Base-by-base conservation (phyloP, 148 eudicot genomes). In the Amaranthus palmeri region DNA sequence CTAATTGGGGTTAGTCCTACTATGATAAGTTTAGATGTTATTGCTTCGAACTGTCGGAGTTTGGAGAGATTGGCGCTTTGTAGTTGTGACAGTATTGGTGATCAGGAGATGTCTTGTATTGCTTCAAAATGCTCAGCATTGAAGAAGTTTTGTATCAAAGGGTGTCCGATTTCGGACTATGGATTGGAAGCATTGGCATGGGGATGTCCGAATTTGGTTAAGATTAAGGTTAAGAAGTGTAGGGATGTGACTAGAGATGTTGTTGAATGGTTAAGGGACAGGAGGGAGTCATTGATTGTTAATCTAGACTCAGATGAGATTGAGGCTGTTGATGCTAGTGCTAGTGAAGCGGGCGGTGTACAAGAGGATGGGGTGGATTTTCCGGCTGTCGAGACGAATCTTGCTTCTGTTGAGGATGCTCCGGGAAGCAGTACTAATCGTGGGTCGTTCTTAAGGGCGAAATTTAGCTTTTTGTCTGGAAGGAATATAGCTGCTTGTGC, bases 161-260 rank as follows among this genome's bases (percentile, higher is more conserved):
- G 87, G 7, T 90, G 96, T 51, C 87, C 83, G 0, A 82, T 90
- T 52, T 80, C 96, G 5, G 88, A 90, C 74, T 43, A 64, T 53
- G 96, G 96, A 17, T 79, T 90, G 61, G 83, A 84, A 62, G 72
- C 88, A 10, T 79, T 90, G 7, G 88, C 92, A n/a, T 81, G 74
- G 72, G 90, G 92, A n/a, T 90, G 96, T 41, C 96, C 96, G 1
- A 86, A 88, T 79, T 80, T 90, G 77, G 88, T 88, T 74, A 90
- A 90, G 68, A 81, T 90, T 36, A 90, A 88, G 80, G 90, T 90
- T 7, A 90, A 88, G 80, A 90, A 86, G 76, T 90, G 96, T 71
- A 86, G 79, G 70, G 86, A 81, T 63, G 96, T 90, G 55, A 86
- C 86, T 7, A 73, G 71, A 61, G 88, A 88, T 12, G 83, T 75